Evolutionary conservation across 495 filamentous ascomycete species (phyloP).

Genomic region (Hypoxylon subgilvum): DNA sequence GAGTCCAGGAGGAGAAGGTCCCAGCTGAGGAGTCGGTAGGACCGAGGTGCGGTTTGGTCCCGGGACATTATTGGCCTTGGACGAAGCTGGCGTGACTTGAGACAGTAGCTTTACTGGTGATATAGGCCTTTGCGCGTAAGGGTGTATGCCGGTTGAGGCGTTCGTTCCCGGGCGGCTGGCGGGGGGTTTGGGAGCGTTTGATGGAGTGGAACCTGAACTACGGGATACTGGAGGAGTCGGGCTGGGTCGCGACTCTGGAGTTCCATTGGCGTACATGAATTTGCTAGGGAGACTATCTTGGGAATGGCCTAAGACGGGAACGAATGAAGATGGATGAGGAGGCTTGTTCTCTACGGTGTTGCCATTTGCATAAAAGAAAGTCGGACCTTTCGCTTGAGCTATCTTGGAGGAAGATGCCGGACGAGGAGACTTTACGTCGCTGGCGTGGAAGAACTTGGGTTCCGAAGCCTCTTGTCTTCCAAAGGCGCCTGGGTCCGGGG

Average conservation of each 20-base stretch:
- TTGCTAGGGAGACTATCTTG: conserved; percentile 56
- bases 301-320: conserved; percentile 42
- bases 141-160: conserved; percentile 29
- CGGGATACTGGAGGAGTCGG: conserved; percentile 39
- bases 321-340: conserved; percentile 37
- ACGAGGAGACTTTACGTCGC: conserved; percentile 63
- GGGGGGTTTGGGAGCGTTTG: conserved; percentile 48
- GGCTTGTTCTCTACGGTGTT: conserved; percentile 38
- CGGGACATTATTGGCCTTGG: conserved; percentile 15
- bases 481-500: conserved; percentile 18
- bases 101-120: conserved; percentile 52
- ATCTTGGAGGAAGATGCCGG: conserved; percentile 36
- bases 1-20: conserved; percentile 38
- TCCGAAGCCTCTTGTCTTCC: conserved; percentile 41
- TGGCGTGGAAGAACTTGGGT: conserved; percentile 79
- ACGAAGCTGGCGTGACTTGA: conserved; percentile 31
- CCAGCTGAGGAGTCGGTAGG: conserved; percentile 25
- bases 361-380: conserved; percentile 65
- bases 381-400: conserved; percentile 49
- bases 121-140: conserved; percentile 44
- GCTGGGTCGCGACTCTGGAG: conserved; percentile 49
- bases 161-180: conserved; percentile 35
- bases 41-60: conserved; percentile 14
- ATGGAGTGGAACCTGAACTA: conserved; percentile 49
- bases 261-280: conserved; percentile 79